These are phyloP conservation scores for Claviceps arundinis DNA, from an alignment of 2,329 filamentous ascomycete genomes.

Conservation along the genomic window DNA sequence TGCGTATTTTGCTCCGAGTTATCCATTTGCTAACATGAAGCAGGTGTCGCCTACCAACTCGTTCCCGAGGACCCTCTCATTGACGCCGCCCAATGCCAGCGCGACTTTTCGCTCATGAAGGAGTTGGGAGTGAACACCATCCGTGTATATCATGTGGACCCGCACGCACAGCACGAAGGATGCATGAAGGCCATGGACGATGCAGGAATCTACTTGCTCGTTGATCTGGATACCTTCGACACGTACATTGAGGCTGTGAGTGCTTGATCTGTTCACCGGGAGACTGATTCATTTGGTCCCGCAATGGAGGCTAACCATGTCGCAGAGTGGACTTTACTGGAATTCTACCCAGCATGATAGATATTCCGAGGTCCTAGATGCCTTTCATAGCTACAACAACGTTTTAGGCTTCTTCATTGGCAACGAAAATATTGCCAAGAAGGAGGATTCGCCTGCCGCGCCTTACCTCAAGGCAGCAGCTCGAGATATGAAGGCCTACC, in stretches of 20 bases:
- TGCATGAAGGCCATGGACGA: conserved; percentile 75
- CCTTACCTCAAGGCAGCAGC: conserved; percentile 75
- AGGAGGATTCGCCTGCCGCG: conserved; percentile 48
- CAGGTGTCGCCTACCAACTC: conserved; percentile 62
- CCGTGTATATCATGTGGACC: conserved; percentile 78
- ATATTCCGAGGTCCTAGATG: conserved; percentile 62
- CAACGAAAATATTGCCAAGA: conserved; percentile 67
- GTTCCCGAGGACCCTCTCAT: conserved; percentile 58
- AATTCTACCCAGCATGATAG: conserved; percentile 55
- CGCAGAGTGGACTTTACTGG: conserved; percentile 51
- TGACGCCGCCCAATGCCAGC: conserved; percentile 60
- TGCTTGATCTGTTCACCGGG: not conserved
- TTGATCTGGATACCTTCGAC: conserved; percentile 67
- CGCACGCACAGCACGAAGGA: conserved; percentile 53
- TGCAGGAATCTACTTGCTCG: conserved; percentile 69
- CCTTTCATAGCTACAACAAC: conserved; percentile 67
- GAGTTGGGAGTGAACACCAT: conserved; percentile 71
- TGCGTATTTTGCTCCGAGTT: not conserved
- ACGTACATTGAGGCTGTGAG: conserved; percentile 53
- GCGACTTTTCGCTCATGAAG: conserved; percentile 67
- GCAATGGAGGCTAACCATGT: not conserved
- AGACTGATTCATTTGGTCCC: not conserved
- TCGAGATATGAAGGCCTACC: conserved; percentile 72
- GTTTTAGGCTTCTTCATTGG: conserved; percentile 75
- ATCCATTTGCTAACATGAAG: not conserved